Percentiles rank a stretch among this genome's conserved stretches.
phyloP scores from a whole-genome alignment of 2,329 filamentous ascomycete genomes.

The Cylindrodendrum hubeiense region DNA sequence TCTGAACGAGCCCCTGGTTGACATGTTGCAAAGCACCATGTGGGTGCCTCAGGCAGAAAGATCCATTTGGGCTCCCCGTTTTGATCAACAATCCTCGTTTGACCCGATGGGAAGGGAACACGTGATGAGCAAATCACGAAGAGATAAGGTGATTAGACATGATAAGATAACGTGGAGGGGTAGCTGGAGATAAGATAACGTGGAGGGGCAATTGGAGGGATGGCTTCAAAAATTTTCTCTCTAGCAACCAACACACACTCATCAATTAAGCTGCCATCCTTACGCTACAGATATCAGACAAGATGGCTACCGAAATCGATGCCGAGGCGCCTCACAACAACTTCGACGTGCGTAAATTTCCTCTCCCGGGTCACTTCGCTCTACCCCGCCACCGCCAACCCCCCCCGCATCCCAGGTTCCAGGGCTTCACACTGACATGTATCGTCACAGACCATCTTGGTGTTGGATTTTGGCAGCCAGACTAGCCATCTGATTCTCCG shows the following conservation, averaged over 20 bases:
- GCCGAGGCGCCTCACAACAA: conserved; percentile 51
- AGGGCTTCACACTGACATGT: conserved; percentile 23
- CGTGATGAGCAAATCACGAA: background rate
- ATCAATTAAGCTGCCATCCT: background rate
- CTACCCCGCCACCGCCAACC: background rate
- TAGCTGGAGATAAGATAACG: background rate
- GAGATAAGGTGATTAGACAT: background rate
- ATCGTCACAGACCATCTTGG: conserved; percentile 72
- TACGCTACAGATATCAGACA: background rate
- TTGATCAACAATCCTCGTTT: too few relatives aligned
- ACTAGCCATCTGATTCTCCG: conserved; percentile 82
- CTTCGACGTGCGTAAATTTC: conserved; percentile 50
- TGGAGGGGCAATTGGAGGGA: background rate
- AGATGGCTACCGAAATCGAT: conserved; percentile 23
- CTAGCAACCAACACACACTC: background rate
- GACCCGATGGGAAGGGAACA: too few relatives aligned
- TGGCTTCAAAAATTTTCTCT: background rate
- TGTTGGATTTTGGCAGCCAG: conserved; percentile 76
- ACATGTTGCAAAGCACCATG: too few relatives aligned
- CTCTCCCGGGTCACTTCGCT: background rate
- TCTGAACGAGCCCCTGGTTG: too few relatives aligned
- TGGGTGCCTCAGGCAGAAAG: too few relatives aligned
- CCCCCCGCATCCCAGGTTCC: background rate
- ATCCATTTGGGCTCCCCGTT: too few relatives aligned
- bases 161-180: background rate